A percentile compares a stretch with the other conserved stretches of the same genome.
Evolutionary conservation across 106 monocot genomes (phyloP).

Genomic region (Dactylorhiza incarnata): DNA sequence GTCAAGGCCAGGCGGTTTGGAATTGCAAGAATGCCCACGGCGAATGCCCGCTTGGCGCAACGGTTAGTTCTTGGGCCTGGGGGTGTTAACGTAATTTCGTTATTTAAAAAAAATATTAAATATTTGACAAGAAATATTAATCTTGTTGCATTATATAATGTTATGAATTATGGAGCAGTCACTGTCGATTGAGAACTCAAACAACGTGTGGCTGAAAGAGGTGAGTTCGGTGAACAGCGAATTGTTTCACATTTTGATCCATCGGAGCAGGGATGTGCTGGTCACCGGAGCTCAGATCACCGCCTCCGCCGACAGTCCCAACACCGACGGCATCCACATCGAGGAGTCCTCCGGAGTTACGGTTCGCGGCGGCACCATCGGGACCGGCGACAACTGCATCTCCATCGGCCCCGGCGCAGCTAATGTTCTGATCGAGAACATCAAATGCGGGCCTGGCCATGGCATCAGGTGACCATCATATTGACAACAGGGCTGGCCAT

Average conservation of each 20-base stretch:
- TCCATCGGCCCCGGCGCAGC: not conserved
- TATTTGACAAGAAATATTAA: not conserved
- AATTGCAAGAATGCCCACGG: not conserved
- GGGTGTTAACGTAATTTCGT: not conserved
- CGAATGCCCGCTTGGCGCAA: not conserved
- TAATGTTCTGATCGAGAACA: not conserved
- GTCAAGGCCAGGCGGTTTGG: not conserved
- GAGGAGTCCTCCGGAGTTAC: not conserved
- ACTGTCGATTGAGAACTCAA: not conserved
- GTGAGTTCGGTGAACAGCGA: conserved; percentile 1
- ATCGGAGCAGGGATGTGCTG: not conserved
- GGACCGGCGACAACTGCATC: conserved; percentile 10
- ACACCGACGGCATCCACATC: conserved; percentile 14
- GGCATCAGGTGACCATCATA: conserved; percentile 11
- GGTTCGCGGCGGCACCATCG: not conserved
- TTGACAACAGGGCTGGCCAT: no score
- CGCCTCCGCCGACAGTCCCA: not conserved
- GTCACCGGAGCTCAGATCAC: not conserved
- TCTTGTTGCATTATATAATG: no score
- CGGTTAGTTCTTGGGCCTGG: not conserved
- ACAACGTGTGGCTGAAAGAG: not conserved
- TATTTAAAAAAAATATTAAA: not conserved
- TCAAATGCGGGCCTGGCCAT: conserved; percentile 7
- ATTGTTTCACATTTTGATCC: not conserved
- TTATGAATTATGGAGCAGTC: not conserved